A percentile compares a stretch with the other conserved stretches of the same genome.
These are phyloP conservation scores for Penicillium expansum DNA, from an alignment of 2,329 filamentous ascomycete species.

Conservation along the genomic window DNA sequence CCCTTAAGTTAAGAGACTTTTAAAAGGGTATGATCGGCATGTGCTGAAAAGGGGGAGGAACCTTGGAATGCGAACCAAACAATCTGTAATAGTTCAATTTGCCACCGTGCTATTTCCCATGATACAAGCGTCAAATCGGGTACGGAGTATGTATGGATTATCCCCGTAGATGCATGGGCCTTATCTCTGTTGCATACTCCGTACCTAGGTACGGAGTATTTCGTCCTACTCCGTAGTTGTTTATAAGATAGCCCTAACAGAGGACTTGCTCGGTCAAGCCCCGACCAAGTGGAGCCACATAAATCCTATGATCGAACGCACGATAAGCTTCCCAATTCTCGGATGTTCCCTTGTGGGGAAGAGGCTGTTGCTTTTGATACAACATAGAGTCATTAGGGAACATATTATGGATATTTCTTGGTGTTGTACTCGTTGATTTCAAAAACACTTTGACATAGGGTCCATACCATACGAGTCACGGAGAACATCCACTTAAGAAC, in stretches of 20 bases:
- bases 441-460: not conserved
- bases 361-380: not conserved
- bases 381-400: not conserved
- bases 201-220: too few species aligned
- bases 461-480: not conserved
- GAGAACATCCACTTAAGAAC: slow-evolving; percentile 1
- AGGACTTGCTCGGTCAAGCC: not conserved
- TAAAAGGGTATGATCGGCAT: not conserved
- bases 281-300: not conserved
- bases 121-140: not conserved
- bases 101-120: not conserved
- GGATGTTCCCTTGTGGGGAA: not conserved
- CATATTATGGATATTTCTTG: not conserved
- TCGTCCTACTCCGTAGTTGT: not conserved
- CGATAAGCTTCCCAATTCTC: not conserved
- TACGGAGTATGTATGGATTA: not conserved
- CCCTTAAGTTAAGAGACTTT: not conserved
- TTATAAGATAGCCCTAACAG: too few species aligned
- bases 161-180: not conserved
- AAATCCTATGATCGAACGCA: not conserved
- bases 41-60: not conserved
- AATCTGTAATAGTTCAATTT: not conserved
- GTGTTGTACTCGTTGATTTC: not conserved
- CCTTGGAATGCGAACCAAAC: not conserved
- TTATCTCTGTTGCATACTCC: not conserved